Evolutionary conservation across 192 early-diverging fungal genomes (phyloP), one percentile per base, ranked within the genome.

Genomic region (Pilobolus umbonatus): DNA sequence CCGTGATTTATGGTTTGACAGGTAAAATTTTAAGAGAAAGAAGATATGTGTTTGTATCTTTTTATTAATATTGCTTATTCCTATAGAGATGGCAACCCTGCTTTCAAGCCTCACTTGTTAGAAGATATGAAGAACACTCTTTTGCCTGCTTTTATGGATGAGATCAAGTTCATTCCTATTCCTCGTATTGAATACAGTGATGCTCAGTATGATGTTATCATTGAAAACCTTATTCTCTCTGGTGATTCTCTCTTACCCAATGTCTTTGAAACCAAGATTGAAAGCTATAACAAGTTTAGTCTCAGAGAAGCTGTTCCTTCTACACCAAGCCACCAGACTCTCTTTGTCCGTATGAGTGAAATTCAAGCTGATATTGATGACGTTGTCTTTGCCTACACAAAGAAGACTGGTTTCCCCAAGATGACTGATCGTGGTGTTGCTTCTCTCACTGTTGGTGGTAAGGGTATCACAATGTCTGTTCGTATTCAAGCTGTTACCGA

Each of bases 161-260:
- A 69, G 12, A 60, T 75, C 60, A 66, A 68, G 14, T 75, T 57
- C 32, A 67, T 75, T 26, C 74, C 74, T 22, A 63, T 75, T 58
- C 74, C 74, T 5, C 69, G 69, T 32, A 68, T 75, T 49, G 74
- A 75, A 32, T 75, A 75, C 31, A 68, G 62, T n/a, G 74, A 75
- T 50, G 30, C 58, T 19, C 64, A 75, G 60, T 57, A 72, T 36
- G 74, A 75, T 43, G 51, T 75, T 1, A 61, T 65, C 39, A 47
- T 75, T 34, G 74, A 75, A 34, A 72, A 75, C 21, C 54, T 75
- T 36, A 63, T 68, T 35, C 21, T 75, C 24, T 65, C 74, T 14
- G 71, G 74, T 28, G 68, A 62, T 4, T 64, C 70, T 19, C 46
- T 75, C n/a, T 24, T 75, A 4, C 74, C 74, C 0, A 61, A 70